Conservation (phyloP, 2,329 filamentous ascomycete genomes). For the Colletotrichum orchidophilum region DNA sequence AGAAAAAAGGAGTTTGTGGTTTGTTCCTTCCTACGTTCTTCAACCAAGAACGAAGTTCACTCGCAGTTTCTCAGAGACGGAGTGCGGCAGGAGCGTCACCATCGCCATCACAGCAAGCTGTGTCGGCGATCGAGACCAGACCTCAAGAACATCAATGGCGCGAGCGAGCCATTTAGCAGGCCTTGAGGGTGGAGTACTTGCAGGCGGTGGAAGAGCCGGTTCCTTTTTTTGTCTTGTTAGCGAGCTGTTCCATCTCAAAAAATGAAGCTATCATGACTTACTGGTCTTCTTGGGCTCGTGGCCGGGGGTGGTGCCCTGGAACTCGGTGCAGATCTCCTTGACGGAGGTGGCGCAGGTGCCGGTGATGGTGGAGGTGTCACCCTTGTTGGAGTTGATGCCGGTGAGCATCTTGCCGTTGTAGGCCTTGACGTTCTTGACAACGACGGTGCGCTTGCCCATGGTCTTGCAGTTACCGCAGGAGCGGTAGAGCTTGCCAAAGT, state of each 20-base stretch:
- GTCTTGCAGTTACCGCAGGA: constrained; percentile 35
- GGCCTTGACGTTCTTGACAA: constrained; percentile 35
- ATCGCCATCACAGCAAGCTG: not conserved
- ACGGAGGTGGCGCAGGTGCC: constrained; percentile 33
- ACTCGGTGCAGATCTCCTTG: constrained; percentile 35
- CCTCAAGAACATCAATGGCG: not conserved
- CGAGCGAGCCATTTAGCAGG: constrained; percentile 30
- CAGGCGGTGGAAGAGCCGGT: not conserved
- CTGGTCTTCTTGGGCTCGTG: constrained; percentile 35
- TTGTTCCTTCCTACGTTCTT: constrained; percentile 16
- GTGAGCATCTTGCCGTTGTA: constrained; percentile 35
- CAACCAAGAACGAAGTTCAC: constrained; percentile 22
- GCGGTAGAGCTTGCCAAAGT: constrained; percentile 36
- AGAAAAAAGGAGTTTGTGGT: not conserved
- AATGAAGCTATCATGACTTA: too few relatives aligned
- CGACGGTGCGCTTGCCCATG: constrained; percentile 33
- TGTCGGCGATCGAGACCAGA: not conserved
- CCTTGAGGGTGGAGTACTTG: constrained; percentile 30
- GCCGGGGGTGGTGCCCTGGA: constrained; percentile 33
- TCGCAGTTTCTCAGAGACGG: constrained; percentile 13
- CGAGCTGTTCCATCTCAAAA: too few relatives aligned
- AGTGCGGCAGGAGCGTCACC: not conserved
- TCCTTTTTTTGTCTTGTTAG: too few relatives aligned
- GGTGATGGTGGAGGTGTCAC: constrained; percentile 34
- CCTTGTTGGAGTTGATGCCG: constrained; percentile 36